Percentiles rank a stretch among this genome's conserved stretches.
phyloP scores from a whole-genome alignment of 805 yeast species.

The Sugiyamaella marilandica region DNA sequence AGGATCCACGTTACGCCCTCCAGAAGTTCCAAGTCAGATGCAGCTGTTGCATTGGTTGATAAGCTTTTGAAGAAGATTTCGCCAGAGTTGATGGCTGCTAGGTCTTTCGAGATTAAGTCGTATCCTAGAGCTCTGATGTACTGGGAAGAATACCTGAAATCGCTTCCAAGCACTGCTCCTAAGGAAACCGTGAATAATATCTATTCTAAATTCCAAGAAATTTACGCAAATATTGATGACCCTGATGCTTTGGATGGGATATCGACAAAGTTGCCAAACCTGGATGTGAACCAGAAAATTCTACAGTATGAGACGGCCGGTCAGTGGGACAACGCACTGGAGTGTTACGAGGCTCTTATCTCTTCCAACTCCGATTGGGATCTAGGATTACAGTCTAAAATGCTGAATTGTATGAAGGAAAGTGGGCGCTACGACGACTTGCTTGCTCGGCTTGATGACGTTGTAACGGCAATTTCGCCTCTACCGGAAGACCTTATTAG shows the following conservation, averaged over 20 bases:
- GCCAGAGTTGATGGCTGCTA: constrained; percentile 61
- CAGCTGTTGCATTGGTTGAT: constrained; percentile 22
- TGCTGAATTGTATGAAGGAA: constrained; percentile 65
- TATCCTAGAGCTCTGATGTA: constrained; percentile 84
- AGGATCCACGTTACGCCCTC: not conserved
- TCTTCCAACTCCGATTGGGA: constrained; percentile 34
- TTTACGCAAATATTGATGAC: constrained; percentile 85
- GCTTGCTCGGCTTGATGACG: constrained; percentile 41
- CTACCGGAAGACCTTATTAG: constrained; percentile 54
- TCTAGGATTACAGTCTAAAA: constrained; percentile 40
- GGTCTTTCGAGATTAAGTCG: constrained; percentile 78
- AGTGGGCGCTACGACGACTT: constrained; percentile 72
- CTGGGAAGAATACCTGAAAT: constrained; percentile 68
- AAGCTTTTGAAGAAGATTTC: constrained; percentile 54
- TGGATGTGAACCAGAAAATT: constrained; percentile 68
- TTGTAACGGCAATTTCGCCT: not conserved
- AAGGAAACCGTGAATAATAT: constrained; percentile 31
- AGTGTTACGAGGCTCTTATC: constrained; percentile 69
- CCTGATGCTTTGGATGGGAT: constrained; percentile 87
- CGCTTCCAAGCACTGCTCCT: constrained; percentile 28
- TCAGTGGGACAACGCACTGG: constrained; percentile 82
- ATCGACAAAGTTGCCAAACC: constrained; percentile 58
- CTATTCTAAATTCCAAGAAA: constrained; percentile 49
- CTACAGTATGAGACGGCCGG: constrained; percentile 78
- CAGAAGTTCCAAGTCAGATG: constrained; percentile 23